These are phyloP conservation scores for Alternaria panax DNA, from an alignment of 2,329 filamentous ascomycete genomes.

Conservation along the genomic window DNA sequence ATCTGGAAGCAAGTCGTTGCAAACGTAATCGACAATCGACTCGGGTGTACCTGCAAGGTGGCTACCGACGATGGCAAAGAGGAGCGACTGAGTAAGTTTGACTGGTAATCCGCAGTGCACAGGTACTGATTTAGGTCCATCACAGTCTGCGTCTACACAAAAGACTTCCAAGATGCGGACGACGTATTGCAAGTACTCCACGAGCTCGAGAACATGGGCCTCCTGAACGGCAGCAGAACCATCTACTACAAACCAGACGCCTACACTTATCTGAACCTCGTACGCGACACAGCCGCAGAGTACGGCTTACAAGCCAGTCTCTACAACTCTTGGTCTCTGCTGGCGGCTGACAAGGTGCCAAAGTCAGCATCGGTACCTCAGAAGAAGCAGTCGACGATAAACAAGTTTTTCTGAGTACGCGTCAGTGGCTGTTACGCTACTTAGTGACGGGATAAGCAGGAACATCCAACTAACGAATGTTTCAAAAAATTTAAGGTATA, in stretches of 20 bases:
- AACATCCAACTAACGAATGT: not conserved
- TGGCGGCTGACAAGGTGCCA: conserved; percentile 23
- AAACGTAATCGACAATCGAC: conserved; percentile 71
- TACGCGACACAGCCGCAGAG: conserved; percentile 44
- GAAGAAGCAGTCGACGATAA: conserved; percentile 22
- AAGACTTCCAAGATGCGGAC: conserved; percentile 71
- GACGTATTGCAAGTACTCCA: conserved; percentile 74
- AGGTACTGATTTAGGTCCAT: not conserved
- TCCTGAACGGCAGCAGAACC: conserved; percentile 59
- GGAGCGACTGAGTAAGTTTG: conserved; percentile 62
- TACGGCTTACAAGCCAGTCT: conserved; percentile 55
- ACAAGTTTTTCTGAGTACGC: not conserved
- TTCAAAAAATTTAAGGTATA: not conserved
- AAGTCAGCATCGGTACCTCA: conserved; percentile 11
- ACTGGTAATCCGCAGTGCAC: not conserved
- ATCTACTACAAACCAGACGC: conserved; percentile 82
- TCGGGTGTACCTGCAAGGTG: conserved; percentile 78
- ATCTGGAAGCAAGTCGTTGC: conserved; percentile 72
- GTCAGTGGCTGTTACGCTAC: not conserved
- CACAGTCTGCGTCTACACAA: conserved; percentile 73
- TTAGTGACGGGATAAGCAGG: not conserved
- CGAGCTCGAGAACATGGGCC: conserved; percentile 66
- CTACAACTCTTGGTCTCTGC: conserved; percentile 52
- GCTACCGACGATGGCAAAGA: conserved; percentile 60
- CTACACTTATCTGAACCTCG: conserved; percentile 56